Percentiles rank a stretch among this genome's conserved stretches.
Evolutionary conservation across 2,329 filamentous ascomycete species (phyloP).

Genomic region (Penicillium sp.): DNA sequence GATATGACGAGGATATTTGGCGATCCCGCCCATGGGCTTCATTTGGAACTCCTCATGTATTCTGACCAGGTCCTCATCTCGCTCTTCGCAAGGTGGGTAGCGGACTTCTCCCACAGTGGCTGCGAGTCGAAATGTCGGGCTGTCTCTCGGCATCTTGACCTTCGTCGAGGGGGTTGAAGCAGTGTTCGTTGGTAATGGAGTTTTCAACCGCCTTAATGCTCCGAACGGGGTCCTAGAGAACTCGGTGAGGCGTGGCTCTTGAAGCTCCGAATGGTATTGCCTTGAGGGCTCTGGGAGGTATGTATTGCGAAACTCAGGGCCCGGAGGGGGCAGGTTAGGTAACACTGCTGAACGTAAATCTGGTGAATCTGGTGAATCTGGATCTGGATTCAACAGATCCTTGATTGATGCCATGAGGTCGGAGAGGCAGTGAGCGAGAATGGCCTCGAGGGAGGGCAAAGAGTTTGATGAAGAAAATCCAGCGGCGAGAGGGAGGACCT

Average conservation of each 20-base stretch:
- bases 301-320: background rate
- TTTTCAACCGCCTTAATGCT: background rate
- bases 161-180: slow-evolving; percentile 24
- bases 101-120: slow-evolving; percentile 65
- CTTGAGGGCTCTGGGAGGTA: background rate
- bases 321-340: background rate
- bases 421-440: background rate
- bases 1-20: slow-evolving; percentile 68
- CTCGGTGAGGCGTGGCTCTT: background rate
- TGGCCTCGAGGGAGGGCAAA: slow-evolving; percentile 3
- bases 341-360: too few species aligned
- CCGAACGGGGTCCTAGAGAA: background rate
- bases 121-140: slow-evolving; percentile 60
- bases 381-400: slow-evolving; percentile 4
- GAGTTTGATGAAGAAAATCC: slow-evolving; percentile 1
- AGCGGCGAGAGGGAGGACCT: slow-evolving; percentile 11
- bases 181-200: background rate
- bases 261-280: background rate
- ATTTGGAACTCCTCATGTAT: slow-evolving; percentile 65
- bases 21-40: slow-evolving; percentile 61
- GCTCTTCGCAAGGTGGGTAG: slow-evolving; percentile 70
- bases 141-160: slow-evolving; percentile 65
- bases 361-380: background rate
- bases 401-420: background rate
- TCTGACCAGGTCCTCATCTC: slow-evolving; percentile 56